These are phyloP conservation scores for Barbatosphaeria neglecta DNA, from an alignment of 495 filamentous ascomycete species.

Conservation along the genomic window DNA sequence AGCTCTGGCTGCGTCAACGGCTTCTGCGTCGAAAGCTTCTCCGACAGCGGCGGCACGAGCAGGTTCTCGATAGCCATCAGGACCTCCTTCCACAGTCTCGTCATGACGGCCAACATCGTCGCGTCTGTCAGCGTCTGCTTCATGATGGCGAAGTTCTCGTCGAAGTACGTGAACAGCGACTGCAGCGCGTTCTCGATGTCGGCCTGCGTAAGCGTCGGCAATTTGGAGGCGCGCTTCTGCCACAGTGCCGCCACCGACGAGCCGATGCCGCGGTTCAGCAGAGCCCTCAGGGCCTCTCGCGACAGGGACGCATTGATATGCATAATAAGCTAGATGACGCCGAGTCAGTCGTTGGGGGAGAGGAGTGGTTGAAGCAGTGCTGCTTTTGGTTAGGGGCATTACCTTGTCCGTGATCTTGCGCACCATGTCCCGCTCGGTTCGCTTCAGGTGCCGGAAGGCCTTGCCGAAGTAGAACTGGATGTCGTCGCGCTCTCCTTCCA, in stretches of 20 bases:
- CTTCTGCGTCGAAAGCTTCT: slow-evolving; percentile 84
- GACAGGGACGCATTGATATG: slow-evolving; percentile 91
- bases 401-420: slow-evolving; percentile 97
- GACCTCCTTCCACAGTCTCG: slow-evolving; percentile 94
- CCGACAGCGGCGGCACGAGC: slow-evolving; percentile 86
- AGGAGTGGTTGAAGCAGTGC: neutral
- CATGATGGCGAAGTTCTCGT: slow-evolving; percentile 99
- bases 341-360: slow-evolving; percentile 10
- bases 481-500: slow-evolving; percentile 97
- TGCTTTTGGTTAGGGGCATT: slow-evolving; percentile 8
- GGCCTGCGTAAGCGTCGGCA: slow-evolving; percentile 47
- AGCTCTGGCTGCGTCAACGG: slow-evolving; percentile 81
- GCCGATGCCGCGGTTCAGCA: slow-evolving; percentile 65
- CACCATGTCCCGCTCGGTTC: slow-evolving; percentile 95
- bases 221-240: slow-evolving; percentile 40
- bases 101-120: slow-evolving; percentile 97
- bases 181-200: slow-evolving; percentile 75
- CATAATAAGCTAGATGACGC: slow-evolving; percentile 56
- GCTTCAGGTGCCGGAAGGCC: slow-evolving; percentile 86
- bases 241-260: slow-evolving; percentile 75
- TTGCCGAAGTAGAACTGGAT: slow-evolving; percentile 99
- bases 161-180: slow-evolving; percentile 91
- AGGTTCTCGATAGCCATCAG: slow-evolving; percentile 81
- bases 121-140: slow-evolving; percentile 85
- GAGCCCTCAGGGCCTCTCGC: slow-evolving; percentile 57